Conservation (phyloP, 768 basidiomycete species). For the Amanita pseudoporphyria region DNA sequence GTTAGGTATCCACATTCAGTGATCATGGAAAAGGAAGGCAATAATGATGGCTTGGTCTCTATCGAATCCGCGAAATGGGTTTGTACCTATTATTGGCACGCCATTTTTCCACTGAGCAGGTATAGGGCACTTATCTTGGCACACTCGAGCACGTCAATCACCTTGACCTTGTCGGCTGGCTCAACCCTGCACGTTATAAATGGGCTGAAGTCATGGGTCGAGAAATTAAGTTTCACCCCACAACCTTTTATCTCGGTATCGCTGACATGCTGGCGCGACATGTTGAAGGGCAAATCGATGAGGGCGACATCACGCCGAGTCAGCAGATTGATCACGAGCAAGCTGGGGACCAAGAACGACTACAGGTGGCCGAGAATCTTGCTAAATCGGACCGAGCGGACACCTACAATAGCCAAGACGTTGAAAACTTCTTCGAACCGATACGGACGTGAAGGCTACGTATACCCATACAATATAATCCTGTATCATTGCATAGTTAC, state of each 20-base stretch:
- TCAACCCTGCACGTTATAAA: conserved; percentile 80
- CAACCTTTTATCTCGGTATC: conserved; percentile 83
- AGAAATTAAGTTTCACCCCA: conserved; percentile 86
- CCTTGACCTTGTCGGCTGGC: conserved; percentile 90
- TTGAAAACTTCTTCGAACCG: background rate
- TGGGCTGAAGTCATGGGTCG: conserved; percentile 85
- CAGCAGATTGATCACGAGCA: background rate
- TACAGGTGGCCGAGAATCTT: conserved; percentile 2
- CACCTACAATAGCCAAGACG: no score
- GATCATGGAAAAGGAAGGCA: conserved; percentile 78
- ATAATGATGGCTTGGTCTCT: conserved; percentile 91
- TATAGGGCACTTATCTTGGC: conserved; percentile 86
- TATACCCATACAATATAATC: background rate
- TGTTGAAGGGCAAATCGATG: conserved; percentile 45
- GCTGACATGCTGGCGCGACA: conserved; percentile 69
- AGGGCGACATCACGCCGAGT: background rate
- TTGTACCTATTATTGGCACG: conserved; percentile 10
- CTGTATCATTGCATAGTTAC: background rate
- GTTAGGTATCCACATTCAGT: conserved; percentile 65
- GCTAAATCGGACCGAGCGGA: background rate
- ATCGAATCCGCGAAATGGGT: conserved; percentile 84
- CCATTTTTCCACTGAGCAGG: background rate
- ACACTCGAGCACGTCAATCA: conserved; percentile 88
- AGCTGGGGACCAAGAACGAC: conserved; percentile 3
- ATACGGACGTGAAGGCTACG: background rate